Evolutionary conservation across 2,329 filamentous ascomycete genomes (phyloP), one percentile per base, ranked within the genome.

Genomic region (Bipolaris sorokiniana): DNA sequence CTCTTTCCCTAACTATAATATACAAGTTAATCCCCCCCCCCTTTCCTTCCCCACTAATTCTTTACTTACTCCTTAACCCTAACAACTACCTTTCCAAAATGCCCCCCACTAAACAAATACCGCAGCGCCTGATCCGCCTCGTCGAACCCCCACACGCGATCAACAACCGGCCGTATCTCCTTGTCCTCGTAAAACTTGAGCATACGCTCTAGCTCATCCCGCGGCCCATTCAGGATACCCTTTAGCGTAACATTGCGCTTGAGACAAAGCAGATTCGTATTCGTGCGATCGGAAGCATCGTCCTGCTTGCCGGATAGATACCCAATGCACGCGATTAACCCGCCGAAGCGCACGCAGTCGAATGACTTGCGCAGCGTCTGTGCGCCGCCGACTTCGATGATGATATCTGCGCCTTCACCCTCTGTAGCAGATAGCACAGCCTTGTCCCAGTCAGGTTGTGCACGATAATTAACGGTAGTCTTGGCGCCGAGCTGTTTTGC

Each of bases 161-260:
- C 78, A 1, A 81, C 70, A 1, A 80, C 76, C 0, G 78, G 77
- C 28, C 67, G 72, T 18, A 80, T 78, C 59, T 75, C 49, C 59
- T 80, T 77, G 46, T 75, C 66, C 1, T 74, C 68, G 59, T 80
- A 80, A 56, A 81, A 80, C 45, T 62, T 59, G 45, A 75, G 61
- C 77, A 80, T 78, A 61, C 78, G 74, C 54, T 78, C 77, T 16
- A 81, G 83, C 38, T 81, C 76, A 59, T 86, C 83, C 61, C 80
- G 81, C 0, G 87, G 86, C 0, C 87, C 88, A 69, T 89, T 88
- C 26, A 89, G 65, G 6, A 89, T 82, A 0, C 88, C 83, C 69
- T 83, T 84, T 7, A 85, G 66, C 1, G 82, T 84, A 1, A 84
- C 80, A 40, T 80, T 85, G 20, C 81, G 75, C 58, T 77, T 75